phyloP scores from a whole-genome alignment of 352 stramenopile species.

The Pythium dissotocum region DNA sequence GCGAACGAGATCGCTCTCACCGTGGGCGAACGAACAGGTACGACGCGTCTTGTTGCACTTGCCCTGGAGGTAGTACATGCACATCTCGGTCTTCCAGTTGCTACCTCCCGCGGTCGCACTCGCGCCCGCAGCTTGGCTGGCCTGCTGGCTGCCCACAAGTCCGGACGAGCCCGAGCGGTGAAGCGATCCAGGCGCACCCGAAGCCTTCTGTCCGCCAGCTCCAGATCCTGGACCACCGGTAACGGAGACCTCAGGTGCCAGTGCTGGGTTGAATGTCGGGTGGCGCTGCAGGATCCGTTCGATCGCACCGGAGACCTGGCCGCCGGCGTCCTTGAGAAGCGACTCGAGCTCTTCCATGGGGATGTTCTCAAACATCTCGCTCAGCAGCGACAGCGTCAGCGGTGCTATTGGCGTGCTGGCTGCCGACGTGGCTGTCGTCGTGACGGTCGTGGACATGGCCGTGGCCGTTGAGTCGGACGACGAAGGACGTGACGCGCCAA shows the following conservation, averaged over 20 bases:
- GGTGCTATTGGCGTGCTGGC: slow-evolving; percentile 37
- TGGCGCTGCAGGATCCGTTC: slow-evolving; percentile 69
- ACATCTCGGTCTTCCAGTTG: slow-evolving; percentile 91
- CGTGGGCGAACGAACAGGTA: slow-evolving; percentile 87
- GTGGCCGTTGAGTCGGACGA: slow-evolving; percentile 27
- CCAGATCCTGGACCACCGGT: slow-evolving; percentile 12
- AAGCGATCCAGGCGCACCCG: slow-evolving; percentile 1
- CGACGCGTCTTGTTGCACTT: slow-evolving; percentile 89
- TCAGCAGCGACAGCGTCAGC: slow-evolving; percentile 60
- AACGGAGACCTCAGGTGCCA: slow-evolving; percentile 28
- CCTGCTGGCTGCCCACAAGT: slow-evolving; percentile 15
- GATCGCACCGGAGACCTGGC: slow-evolving; percentile 59
- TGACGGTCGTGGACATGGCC: slow-evolving; percentile 34
- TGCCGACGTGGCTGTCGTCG: slow-evolving; percentile 9
- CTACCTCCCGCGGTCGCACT: slow-evolving; percentile 23
- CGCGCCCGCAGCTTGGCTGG: slow-evolving; percentile 28
- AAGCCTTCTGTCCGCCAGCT: slow-evolving; percentile 3
- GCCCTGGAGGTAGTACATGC: slow-evolving; percentile 88
- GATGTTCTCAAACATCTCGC: slow-evolving; percentile 75
- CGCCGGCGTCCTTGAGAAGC: slow-evolving; percentile 45
- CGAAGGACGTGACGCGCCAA: slow-evolving; percentile 20
- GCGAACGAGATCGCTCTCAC: slow-evolving; percentile 75
- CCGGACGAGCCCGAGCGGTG: slow-evolving; percentile 27
- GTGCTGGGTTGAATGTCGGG: slow-evolving; percentile 66
- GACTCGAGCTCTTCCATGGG: slow-evolving; percentile 59